phyloP scores from a whole-genome alignment of 768 basidiomycete species.

The Boletus barrowsii region DNA sequence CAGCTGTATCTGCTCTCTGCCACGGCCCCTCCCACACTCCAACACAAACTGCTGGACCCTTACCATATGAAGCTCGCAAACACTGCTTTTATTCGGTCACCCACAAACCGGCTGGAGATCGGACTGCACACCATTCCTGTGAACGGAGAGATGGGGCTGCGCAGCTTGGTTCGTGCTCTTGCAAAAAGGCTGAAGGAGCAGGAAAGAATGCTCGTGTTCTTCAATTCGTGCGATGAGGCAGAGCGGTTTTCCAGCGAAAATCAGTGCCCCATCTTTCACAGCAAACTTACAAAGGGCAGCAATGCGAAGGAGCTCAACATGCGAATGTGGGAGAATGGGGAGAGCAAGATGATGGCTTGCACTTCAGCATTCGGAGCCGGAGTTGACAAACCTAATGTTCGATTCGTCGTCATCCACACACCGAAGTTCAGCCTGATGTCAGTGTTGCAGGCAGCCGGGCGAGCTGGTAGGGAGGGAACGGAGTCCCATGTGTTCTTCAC shows the following conservation, averaged over 20 bases:
- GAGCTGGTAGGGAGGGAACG: neutral
- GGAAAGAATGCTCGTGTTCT: neutral
- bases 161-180: neutral
- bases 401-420: neutral
- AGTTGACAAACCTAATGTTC: slow-evolving; percentile 1
- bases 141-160: neutral
- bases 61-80: neutral
- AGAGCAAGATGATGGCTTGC: neutral
- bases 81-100: neutral
- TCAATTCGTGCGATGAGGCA: neutral
- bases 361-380: slow-evolving; percentile 1
- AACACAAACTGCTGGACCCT: neutral
- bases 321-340: neutral
- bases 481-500: slow-evolving; percentile 4
- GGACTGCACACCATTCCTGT: neutral
- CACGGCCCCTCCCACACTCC: neutral
- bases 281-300: neutral
- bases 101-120: neutral
- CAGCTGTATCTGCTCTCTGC: neutral
- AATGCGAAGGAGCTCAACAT: neutral
- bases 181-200: neutral
- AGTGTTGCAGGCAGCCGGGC: neutral
- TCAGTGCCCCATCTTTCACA: slow-evolving; percentile 1
- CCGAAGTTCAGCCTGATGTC: neutral
- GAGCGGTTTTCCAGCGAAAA: neutral